Conservation (phyloP, 805 yeast species). For the Kockiozyma suomiensis region DNA sequence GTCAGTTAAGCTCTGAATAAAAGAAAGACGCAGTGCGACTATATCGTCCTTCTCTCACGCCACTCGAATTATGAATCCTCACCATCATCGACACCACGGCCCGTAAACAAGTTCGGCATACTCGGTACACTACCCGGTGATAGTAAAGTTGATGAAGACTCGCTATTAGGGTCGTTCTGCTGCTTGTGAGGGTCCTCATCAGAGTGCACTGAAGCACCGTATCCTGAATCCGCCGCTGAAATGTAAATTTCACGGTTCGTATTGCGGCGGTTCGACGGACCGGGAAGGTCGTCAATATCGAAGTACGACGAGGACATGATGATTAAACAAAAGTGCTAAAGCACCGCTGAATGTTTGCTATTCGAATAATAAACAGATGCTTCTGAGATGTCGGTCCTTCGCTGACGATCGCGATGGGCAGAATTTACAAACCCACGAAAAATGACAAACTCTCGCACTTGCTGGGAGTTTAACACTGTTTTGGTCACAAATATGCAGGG, state of each 20-base stretch:
- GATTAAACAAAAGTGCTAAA: background rate
- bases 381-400: no score
- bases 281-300: slow-evolving; percentile 24
- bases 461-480: no score
- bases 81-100: background rate
- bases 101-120: background rate
- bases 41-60: background rate
- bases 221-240: slow-evolving; percentile 34
- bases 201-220: slow-evolving; percentile 29
- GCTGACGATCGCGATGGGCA: no score
- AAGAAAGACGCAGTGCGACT: background rate
- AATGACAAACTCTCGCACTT: no score
- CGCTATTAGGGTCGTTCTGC: background rate
- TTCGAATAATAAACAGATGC: no score
- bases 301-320: slow-evolving; percentile 26
- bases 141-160: background rate
- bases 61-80: background rate
- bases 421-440: no score
- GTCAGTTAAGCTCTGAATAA: background rate
- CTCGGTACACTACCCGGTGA: background rate
- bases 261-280: slow-evolving; percentile 20
- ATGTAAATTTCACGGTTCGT: slow-evolving; percentile 23
- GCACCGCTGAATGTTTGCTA: background rate
- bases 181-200: slow-evolving; percentile 10
- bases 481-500: no score